Percentiles rank a stretch among this genome's conserved stretches.
Evolutionary conservation across 371 early-diverging fungal genomes (phyloP).

Genomic region (Rhizopus arrhizus): DNA sequence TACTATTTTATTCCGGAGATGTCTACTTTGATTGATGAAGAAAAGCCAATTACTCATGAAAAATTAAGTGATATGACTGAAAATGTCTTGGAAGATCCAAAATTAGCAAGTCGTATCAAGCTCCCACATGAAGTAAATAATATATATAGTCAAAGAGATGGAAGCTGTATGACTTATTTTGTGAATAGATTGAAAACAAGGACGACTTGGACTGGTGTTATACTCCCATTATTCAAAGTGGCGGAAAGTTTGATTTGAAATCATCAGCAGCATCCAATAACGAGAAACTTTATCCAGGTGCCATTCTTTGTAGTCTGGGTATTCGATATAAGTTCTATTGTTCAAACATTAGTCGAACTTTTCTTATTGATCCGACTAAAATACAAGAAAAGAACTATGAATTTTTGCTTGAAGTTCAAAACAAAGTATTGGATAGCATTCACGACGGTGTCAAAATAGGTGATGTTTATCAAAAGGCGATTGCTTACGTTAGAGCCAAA

Average conservation of each 20-base stretch:
- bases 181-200: conserved; percentile 29
- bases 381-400: conserved; percentile 89
- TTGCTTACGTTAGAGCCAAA: conserved; percentile 69
- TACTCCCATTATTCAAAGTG: conserved; percentile 95
- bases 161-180: background rate
- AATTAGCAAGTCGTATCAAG: conserved; percentile 63
- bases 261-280: conserved; percentile 80
- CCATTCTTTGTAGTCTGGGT: conserved; percentile 90
- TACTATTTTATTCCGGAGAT: conserved; percentile 86
- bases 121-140: conserved; percentile 69
- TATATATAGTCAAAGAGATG: background rate
- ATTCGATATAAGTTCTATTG: conserved; percentile 93
- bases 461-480: conserved; percentile 76
- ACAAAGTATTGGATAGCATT: conserved; percentile 67
- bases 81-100: conserved; percentile 68
- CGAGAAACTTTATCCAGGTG: conserved; percentile 79
- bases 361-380: conserved; percentile 90
- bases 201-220: conserved; percentile 90
- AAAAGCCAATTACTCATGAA: conserved; percentile 85
- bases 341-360: conserved; percentile 91
- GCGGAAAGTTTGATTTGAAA: conserved; percentile 88
- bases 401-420: conserved; percentile 84
- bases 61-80: conserved; percentile 81
- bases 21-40: conserved; percentile 84
- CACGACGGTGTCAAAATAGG: conserved; percentile 79